Evolutionary conservation across 1,284 basidiomycete genomes (phyloP), one percentile per base, ranked within the genome.

Genomic region (Hemileia vastatrix): DNA sequence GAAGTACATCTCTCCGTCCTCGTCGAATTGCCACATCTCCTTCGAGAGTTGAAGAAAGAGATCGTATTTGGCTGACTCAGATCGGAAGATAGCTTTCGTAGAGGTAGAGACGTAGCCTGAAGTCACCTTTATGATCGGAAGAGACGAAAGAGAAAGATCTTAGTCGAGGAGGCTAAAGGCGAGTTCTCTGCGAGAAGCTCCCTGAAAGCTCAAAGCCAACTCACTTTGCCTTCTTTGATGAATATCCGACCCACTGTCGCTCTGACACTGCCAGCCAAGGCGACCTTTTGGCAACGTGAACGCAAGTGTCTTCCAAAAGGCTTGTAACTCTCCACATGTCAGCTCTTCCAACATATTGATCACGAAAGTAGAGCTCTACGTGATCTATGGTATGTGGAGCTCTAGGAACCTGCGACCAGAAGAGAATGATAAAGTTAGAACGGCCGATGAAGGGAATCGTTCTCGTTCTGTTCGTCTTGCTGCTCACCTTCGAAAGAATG

Each of bases 1-100:
- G 71, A 90, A 90, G 77, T 89, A 95, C 2, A 91, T 83, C 76
- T 94, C 90, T 21, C 95, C 95, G 69, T 97, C 94, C 56, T 90
- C 91, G 60, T 93, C 85, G 75, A 98, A 99, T 68, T 95, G 88
- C 90, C 91, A 98, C 65, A 96, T 84, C 76, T 99, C 95, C 57
- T 85, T 83, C 71, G 90, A 93, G 15, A 99, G 86, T 79, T 97
- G 93, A 57, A 99, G 89, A 76, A 96, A 95, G 57, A 99, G 67
- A 69, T 78, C 79, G 21, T 87, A 84, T 76, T 89, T 92, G 44
- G 94, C 91, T 4, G 91, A 95, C 56, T 91, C 83, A 15, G 90
- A 91, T 43, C 94, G 83, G 71, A 88, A 96, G 54, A 97, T 85
- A 18, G 87, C 79, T 77, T 93, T 95, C 13, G 94, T 96, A 21